Conservation (phyloP, 2,329 filamentous ascomycete genomes). For the Colletotrichum cereale region DNA sequence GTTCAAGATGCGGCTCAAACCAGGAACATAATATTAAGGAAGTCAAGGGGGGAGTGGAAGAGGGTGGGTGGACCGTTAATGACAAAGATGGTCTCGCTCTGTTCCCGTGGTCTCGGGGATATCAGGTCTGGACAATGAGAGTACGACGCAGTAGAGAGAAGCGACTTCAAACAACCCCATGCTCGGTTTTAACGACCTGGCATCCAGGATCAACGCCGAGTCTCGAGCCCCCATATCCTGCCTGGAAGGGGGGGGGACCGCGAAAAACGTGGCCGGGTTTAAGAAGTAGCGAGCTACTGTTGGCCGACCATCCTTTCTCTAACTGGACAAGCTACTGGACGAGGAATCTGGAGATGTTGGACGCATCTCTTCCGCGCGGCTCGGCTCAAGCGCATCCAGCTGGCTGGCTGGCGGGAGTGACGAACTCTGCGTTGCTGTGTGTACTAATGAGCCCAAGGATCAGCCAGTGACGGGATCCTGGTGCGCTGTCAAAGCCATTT, state of each 20-base stretch:
- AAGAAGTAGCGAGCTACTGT: not conserved
- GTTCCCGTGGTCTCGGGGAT: not conserved
- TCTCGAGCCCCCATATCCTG: constrained; percentile 12
- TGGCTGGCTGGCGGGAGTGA: not conserved
- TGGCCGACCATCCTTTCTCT: not conserved
- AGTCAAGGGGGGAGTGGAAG: not conserved
- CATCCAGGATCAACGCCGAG: constrained; percentile 7
- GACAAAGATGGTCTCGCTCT: constrained; percentile 7
- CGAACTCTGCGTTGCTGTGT: not conserved
- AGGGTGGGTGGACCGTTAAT: not conserved
- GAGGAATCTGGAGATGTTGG: not conserved
- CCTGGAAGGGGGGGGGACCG: not conserved
- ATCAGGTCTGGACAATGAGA: not conserved
- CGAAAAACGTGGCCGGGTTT: not conserved
- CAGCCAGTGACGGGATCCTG: not conserved
- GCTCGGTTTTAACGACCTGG: constrained; percentile 19
- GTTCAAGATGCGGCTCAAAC: not conserved
- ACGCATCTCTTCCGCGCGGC: not conserved
- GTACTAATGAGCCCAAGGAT: not conserved
- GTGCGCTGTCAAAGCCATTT: not conserved
- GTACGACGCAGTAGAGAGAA: too few species aligned
- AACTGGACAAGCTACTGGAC: too few species aligned
- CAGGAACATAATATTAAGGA: not conserved
- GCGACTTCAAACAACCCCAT: constrained; percentile 19
- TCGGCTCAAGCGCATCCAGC: not conserved